A percentile compares a stretch with the other conserved stretches of the same genome.
phyloP scores from a whole-genome alignment of 768 basidiomycete genomes.

The Mycena vulgaris region DNA sequence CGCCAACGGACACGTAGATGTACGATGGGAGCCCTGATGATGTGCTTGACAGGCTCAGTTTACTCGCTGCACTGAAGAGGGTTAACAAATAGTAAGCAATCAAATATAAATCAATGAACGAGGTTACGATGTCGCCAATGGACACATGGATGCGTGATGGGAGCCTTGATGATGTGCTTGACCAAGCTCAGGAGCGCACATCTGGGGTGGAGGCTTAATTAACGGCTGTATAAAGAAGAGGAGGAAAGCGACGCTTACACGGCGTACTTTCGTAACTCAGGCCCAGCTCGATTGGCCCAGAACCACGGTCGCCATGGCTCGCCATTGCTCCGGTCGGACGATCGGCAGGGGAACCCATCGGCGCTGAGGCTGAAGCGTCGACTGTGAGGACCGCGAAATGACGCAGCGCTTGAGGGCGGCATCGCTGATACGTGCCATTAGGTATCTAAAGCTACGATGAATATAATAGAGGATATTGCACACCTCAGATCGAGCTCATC shows the following conservation, averaged over 20 bases:
- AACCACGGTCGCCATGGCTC: slow-evolving; percentile 50
- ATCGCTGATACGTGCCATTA: slow-evolving; percentile 30
- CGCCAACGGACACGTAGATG: too few relatives aligned
- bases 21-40: too few relatives aligned
- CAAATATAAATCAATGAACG: background rate
- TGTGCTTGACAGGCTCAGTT: too few relatives aligned
- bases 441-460: slow-evolving; percentile 24
- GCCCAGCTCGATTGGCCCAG: slow-evolving; percentile 41
- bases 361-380: slow-evolving; percentile 24
- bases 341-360: slow-evolving; percentile 10
- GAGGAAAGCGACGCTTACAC: slow-evolving; percentile 12
- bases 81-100: background rate
- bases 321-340: slow-evolving; percentile 40
- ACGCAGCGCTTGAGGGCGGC: slow-evolving; percentile 33
- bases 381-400: slow-evolving; percentile 35
- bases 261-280: slow-evolving; percentile 34
- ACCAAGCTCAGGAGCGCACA: too few relatives aligned
- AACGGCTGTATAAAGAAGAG: slow-evolving; percentile 31
- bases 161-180: too few relatives aligned
- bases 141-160: too few relatives aligned
- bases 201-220: too few relatives aligned
- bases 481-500: too few relatives aligned
- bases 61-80: slow-evolving; percentile 15
- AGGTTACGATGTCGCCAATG: slow-evolving; percentile 42
- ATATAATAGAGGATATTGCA: background rate